These are phyloP conservation scores for Spiraea crenata DNA, from an alignment of 331 rosid genomes.

Conservation along the genomic window DNA sequence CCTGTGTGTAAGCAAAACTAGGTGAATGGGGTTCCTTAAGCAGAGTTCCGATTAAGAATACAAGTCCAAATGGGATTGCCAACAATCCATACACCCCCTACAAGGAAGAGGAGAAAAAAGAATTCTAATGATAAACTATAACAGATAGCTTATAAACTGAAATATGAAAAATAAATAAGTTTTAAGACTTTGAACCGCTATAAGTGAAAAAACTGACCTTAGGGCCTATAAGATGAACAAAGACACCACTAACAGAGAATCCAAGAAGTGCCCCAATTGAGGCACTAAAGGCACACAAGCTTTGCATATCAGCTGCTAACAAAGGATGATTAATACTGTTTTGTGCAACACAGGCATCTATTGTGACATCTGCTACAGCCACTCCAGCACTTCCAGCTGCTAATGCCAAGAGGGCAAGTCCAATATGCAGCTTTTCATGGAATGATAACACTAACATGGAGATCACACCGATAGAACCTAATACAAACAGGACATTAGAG, in stretches of 20 bases:
- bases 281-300: conserved; percentile 86
- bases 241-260: conserved; percentile 78
- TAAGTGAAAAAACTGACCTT: conserved; percentile 49
- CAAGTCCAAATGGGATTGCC: conserved; percentile 81
- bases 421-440: conserved; percentile 67
- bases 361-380: conserved; percentile 89
- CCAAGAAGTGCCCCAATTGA: conserved; percentile 85
- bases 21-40: conserved; percentile 67
- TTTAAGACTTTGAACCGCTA: not conserved
- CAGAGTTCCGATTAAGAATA: conserved; percentile 55
- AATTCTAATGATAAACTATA: not conserved
- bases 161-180: conserved; percentile 3
- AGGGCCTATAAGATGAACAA: conserved; percentile 87
- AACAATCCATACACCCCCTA: conserved; percentile 88
- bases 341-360: conserved; percentile 96
- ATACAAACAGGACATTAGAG: conserved; percentile 7
- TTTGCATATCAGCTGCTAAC: conserved; percentile 90
- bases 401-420: conserved; percentile 63
- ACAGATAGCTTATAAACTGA: conserved; percentile 3
- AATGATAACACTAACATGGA: conserved; percentile 65
- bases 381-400: conserved; percentile 81
- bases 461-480: conserved; percentile 64
- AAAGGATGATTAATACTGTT: conserved; percentile 71
- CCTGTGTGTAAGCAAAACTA: conserved; percentile 63
- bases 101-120: conserved; percentile 24